Percentiles rank a stretch among this genome's conserved stretches.
phyloP scores from a whole-genome alignment of 257 asterid genomes.

The Solanum piurae region DNA sequence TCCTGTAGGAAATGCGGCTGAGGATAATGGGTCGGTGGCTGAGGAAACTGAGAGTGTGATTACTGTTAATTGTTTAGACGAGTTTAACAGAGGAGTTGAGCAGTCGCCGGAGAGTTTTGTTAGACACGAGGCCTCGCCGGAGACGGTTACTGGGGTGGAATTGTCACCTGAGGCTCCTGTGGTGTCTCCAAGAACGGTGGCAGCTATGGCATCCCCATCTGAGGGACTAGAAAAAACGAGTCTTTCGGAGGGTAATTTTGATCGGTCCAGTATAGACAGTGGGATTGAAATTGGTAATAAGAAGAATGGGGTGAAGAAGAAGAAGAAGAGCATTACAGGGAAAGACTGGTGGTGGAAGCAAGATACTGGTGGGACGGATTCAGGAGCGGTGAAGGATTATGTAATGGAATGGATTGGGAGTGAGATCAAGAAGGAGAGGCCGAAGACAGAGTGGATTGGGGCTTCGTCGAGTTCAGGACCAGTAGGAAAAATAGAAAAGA shows the following conservation, averaged over 20 bases:
- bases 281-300: constrained; percentile 36
- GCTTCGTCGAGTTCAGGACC: constrained; percentile 45
- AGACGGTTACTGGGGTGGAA: constrained; percentile 34
- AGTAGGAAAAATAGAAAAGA: constrained; percentile 40
- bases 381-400: constrained; percentile 70
- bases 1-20: constrained; percentile 17
- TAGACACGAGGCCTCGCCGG: constrained; percentile 35
- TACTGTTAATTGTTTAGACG: constrained; percentile 54
- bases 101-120: constrained; percentile 71
- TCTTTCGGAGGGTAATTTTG: constrained; percentile 58
- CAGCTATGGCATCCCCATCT: constrained; percentile 59
- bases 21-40: constrained; percentile 60
- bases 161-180: constrained; percentile 50
- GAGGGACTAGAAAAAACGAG: constrained; percentile 59
- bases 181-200: constrained; percentile 70
- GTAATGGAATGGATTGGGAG: constrained; percentile 97
- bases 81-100: constrained; percentile 36
- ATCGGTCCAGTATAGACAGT: constrained; percentile 49
- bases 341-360: constrained; percentile 99
- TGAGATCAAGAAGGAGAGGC: constrained; percentile 92
- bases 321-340: constrained; percentile 60
- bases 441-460: constrained; percentile 65
- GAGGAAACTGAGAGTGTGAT: constrained; percentile 89
- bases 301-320: constrained; percentile 39
- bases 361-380: constrained; percentile 48